Percentiles rank a stretch among this genome's conserved stretches.
phyloP scores from a whole-genome alignment of 306 rosid species.

The Sicyos baderoa region DNA sequence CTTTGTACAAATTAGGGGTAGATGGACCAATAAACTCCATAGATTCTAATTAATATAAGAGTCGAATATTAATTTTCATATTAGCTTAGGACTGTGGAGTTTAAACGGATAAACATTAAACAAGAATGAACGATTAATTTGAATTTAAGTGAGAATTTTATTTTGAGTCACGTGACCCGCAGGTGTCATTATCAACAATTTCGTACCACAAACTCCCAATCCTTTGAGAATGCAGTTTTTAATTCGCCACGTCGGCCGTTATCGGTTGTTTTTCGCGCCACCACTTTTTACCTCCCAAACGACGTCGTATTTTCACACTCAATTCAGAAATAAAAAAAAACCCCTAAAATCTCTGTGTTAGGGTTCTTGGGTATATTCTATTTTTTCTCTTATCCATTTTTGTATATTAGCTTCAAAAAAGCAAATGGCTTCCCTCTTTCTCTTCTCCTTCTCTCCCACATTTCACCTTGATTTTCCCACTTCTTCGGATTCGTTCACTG shows the following conservation, averaged over 20 bases:
- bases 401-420: not conserved
- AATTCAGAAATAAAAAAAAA: too few relatives aligned
- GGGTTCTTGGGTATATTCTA: constrained; percentile 80
- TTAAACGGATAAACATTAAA: too few relatives aligned
- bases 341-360: constrained; percentile 20
- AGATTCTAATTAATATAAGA: too few relatives aligned
- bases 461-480: constrained; percentile 20
- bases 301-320: not conserved
- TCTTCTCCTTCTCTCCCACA: constrained; percentile 32
- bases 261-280: constrained; percentile 13
- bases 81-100: too few relatives aligned
- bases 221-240: not conserved
- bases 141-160: too few relatives aligned
- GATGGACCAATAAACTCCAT: too few relatives aligned
- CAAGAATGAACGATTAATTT: too few relatives aligned
- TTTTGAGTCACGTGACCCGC: not conserved
- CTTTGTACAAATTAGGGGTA: too few relatives aligned
- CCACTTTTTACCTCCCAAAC: not conserved
- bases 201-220: constrained; percentile 3
- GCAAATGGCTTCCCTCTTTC: constrained; percentile 43
- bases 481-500: constrained; percentile 10
- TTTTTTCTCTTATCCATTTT: constrained; percentile 9
- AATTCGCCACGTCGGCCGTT: not conserved
- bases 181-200: not conserved
- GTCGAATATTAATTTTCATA: too few relatives aligned